Conservation (phyloP, 108 stramenopile genomes). For the Aureococcus anophagefferens region DNA sequence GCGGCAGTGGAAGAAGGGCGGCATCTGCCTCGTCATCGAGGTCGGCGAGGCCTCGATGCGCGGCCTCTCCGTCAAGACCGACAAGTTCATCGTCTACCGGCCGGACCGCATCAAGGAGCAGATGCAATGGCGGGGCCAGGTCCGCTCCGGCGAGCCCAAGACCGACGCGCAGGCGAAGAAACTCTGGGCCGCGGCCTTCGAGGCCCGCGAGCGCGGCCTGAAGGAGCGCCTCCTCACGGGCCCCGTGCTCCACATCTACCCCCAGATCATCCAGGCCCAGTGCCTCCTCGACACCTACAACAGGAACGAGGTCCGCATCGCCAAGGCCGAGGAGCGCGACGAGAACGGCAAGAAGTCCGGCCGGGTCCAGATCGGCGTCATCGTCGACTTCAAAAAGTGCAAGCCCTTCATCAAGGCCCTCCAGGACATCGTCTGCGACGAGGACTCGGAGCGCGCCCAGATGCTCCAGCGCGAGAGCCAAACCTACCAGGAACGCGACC, state of each 20-base stretch:
- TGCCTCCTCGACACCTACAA: not conserved
- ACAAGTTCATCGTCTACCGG: not conserved
- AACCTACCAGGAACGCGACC: too few species aligned
- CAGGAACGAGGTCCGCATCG: too few species aligned
- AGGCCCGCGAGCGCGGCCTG: not conserved
- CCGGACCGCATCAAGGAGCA: not conserved
- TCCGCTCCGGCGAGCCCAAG: not conserved
- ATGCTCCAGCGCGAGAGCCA: too few species aligned
- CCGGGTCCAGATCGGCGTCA: too few species aligned
- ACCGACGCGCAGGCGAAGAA: not conserved
- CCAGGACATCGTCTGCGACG: too few species aligned
- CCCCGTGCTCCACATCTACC: not conserved
- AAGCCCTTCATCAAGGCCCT: too few species aligned
- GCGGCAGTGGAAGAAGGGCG: not conserved
- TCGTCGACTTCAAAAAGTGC: too few species aligned
- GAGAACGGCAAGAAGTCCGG: too few species aligned
- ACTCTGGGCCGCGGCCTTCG: not conserved
- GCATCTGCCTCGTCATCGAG: not conserved
- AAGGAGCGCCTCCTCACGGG: not conserved
- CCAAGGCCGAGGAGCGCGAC: too few species aligned
- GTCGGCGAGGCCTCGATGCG: not conserved
- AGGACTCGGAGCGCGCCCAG: too few species aligned
- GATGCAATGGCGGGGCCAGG: not conserved
- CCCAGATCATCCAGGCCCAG: not conserved
- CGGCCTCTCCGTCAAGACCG: not conserved